A percentile compares a stretch with the other conserved stretches of the same genome.
Conservation (phyloP, 2,329 filamentous ascomycete genomes). For the Neopestalotiopsis sp. region DNA sequence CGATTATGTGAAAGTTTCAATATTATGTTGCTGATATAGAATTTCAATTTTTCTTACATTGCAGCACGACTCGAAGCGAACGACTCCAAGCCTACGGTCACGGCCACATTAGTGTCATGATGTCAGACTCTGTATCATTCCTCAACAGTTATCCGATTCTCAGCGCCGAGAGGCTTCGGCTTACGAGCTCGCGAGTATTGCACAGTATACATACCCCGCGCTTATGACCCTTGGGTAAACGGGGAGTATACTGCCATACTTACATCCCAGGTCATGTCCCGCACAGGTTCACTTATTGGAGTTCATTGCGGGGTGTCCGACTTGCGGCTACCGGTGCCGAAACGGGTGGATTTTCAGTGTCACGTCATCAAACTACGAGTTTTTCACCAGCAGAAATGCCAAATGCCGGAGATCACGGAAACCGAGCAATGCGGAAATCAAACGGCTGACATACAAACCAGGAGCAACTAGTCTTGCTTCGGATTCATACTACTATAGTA, state of each 20-base stretch:
- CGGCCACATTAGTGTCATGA: not conserved
- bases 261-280: not conserved
- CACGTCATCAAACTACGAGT: not conserved
- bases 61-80: not conserved
- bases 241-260: not conserved
- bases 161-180: not conserved
- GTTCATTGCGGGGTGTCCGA: not conserved
- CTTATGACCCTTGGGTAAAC: not conserved
- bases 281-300: not conserved
- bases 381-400: not conserved
- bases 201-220: not conserved
- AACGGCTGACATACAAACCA: not conserved
- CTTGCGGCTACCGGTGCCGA: not conserved
- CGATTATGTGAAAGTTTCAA: not conserved
- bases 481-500: not conserved
- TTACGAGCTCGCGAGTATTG: not conserved
- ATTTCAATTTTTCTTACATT: not conserved
- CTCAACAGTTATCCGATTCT: not conserved
- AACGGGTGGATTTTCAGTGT: not conserved
- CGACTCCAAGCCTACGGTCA: not conserved
- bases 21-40: not conserved
- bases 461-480: not conserved
- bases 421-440: not conserved
- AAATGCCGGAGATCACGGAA: not conserved
- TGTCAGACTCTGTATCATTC: not conserved